Conservation (phyloP, 2,329 filamentous ascomycete species). For the Cercospora sp. region DNA sequence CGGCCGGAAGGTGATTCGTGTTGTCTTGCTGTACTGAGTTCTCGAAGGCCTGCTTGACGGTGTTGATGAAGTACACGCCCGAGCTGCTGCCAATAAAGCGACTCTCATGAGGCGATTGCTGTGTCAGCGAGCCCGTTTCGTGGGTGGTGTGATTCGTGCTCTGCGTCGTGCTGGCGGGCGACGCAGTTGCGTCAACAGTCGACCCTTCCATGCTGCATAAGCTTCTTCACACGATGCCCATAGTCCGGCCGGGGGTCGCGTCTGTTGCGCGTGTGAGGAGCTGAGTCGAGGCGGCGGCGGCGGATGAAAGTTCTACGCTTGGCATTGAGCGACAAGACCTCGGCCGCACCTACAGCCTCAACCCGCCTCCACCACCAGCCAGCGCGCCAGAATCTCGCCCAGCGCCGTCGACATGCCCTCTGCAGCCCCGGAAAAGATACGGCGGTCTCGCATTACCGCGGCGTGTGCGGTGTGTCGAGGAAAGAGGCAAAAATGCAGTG, state of each 20-base stretch:
- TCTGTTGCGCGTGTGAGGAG: neutral
- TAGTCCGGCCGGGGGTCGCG: neutral
- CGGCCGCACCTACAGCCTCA: slow-evolving; percentile 2
- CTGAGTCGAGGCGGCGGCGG: neutral
- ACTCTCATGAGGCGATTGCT: slow-evolving; percentile 24
- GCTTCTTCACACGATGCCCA: too few species aligned
- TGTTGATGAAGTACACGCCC: slow-evolving; percentile 57
- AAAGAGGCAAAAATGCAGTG: slow-evolving; percentile 30
- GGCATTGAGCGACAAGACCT: neutral
- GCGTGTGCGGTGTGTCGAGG: slow-evolving; percentile 30
- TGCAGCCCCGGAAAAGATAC: slow-evolving; percentile 22
- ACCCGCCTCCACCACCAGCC: neutral
- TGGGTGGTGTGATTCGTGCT: slow-evolving; percentile 16
- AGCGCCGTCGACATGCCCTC: slow-evolving; percentile 16
- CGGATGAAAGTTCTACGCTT: slow-evolving; percentile 7
- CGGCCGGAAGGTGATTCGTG: slow-evolving; percentile 20
- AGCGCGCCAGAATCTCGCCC: neutral
- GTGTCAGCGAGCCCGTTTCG: slow-evolving; percentile 27
- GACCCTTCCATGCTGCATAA: slow-evolving; percentile 1
- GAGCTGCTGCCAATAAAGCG: slow-evolving; percentile 55
- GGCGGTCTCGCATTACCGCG: slow-evolving; percentile 29
- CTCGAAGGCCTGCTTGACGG: slow-evolving; percentile 55
- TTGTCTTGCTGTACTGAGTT: slow-evolving; percentile 22
- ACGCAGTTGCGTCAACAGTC: slow-evolving; percentile 22
- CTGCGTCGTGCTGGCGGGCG: slow-evolving; percentile 21